These are phyloP conservation scores for Petunia axillaris DNA, from an alignment of 257 asterid genomes.

Conservation along the genomic window DNA sequence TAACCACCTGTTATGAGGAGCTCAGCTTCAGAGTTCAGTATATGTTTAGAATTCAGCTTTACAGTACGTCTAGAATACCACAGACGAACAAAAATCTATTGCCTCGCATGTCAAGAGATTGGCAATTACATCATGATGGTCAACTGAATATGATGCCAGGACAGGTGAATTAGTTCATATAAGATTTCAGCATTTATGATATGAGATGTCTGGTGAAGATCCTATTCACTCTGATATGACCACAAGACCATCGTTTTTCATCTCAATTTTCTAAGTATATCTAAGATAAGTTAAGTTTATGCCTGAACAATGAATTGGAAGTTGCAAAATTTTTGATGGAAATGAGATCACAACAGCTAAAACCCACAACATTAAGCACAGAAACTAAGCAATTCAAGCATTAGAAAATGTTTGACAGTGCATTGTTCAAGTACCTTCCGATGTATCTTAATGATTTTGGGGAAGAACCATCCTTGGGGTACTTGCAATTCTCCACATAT, in stretches of 20 bases:
- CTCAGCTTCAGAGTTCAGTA: neutral
- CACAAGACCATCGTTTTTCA: neutral
- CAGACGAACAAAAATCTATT: neutral
- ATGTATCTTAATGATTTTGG: slow-evolving; percentile 91
- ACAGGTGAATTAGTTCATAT: neutral
- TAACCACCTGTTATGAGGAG: neutral
- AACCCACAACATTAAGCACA: neutral
- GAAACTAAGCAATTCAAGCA: slow-evolving; percentile 2
- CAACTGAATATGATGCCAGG: neutral
- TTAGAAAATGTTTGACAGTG: neutral
- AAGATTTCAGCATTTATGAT: neutral
- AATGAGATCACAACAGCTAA: neutral
- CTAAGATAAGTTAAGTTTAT: neutral
- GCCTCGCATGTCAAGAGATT: neutral
- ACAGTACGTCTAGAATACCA: neutral
- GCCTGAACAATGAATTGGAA: slow-evolving; percentile 2
- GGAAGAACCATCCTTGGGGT: slow-evolving; percentile 86
- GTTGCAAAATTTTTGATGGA: neutral
- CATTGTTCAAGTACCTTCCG: slow-evolving; percentile 68
- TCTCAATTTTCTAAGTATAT: neutral
- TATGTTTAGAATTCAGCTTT: neutral
- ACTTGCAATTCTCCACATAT: slow-evolving; percentile 86
- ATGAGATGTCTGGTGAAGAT: neutral
- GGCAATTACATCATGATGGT: neutral
- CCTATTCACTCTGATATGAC: neutral